Evolutionary conservation across 2,329 filamentous ascomycete species (phyloP), one percentile per base, ranked within the genome.

Genomic region (Cladophialophora chaetospira): DNA sequence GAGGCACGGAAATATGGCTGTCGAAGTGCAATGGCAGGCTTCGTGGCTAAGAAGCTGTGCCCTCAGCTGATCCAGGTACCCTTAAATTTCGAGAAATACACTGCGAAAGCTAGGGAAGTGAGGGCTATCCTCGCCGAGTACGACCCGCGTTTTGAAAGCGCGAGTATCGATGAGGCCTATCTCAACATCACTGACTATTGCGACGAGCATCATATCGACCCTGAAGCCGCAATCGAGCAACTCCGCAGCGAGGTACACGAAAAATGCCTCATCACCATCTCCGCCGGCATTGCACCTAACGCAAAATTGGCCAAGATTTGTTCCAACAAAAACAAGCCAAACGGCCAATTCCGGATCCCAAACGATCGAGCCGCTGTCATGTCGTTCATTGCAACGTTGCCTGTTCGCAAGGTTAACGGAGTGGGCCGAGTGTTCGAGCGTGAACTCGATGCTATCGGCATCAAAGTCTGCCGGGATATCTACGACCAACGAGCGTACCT

Each of bases 131-230:
- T 99, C 13, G 87, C 84, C 9, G 80, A 87, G n/a, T 99, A 97
- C 68, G 94, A 99, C 67, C 84, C 90, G 0, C 81, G 89, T 1
- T 99, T 96, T 65, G 91, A 97, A 71, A 95, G 89, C 66, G 91
- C 93, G 0, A 96, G 91, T 69, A 92, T 96, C 63, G 94, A 99
- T 66, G 94, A 99, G 72, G 94, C 94, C 0, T 99, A 97, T 69
- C 78, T 99, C 25, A 97, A 99, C 67, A 89, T 99, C 57, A 97
- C 94, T 0, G 78, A 86, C 48, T 97, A 96, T 69, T 96, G 93
- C 68, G 65, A 75, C 9, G 81, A 85, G 29, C 86, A 92, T 60
- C 68, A 81, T 9, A 79, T 93, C 69, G 77, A 73, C 0, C 87
- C 93, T 0, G 86, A 88, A 43, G 87, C 90, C 26, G 89, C 80